Evolutionary conservation across 495 filamentous ascomycete genomes (phyloP).

Genomic region (Filosporella fistucella): DNA sequence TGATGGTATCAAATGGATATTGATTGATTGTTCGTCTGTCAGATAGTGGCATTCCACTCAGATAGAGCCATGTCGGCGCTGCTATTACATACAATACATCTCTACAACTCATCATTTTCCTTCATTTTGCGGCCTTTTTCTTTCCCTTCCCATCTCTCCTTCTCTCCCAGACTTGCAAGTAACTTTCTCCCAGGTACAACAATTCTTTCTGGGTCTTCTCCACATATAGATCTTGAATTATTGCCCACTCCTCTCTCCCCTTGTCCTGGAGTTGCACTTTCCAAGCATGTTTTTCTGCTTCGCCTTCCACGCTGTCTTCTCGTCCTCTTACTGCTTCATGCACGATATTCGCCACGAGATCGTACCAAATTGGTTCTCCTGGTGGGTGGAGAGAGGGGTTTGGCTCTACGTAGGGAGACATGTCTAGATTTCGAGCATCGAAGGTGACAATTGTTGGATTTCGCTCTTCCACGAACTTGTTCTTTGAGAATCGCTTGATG

Average conservation of each 20-base stretch:
- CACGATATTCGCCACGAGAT: constrained; percentile 93
- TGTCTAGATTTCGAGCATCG: constrained; percentile 74
- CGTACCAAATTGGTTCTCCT: constrained; percentile 89
- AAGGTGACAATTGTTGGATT: constrained; percentile 99
- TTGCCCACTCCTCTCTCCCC: constrained; percentile 73
- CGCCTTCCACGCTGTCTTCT: constrained; percentile 71
- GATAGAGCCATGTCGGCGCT: neutral
- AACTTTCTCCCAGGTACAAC: constrained; percentile 87
- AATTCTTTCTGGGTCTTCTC: constrained; percentile 81
- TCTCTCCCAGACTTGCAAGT: constrained; percentile 95
- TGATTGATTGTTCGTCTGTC: too few species aligned
- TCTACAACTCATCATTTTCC: neutral
- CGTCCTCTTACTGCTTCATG: constrained; percentile 79
- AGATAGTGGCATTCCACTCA: neutral
- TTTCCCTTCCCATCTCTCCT: constrained; percentile 45
- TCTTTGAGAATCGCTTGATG: constrained; percentile 93
- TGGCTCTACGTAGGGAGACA: constrained; percentile 83
- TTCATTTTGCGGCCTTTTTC: too few species aligned
- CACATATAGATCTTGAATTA: constrained; percentile 92
- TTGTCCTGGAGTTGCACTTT: constrained; percentile 59
- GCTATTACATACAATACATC: neutral
- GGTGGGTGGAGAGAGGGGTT: constrained; percentile 55
- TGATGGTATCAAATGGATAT: too few species aligned
- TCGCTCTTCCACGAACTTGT: constrained; percentile 92
- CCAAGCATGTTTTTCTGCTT: constrained; percentile 83